Evolutionary conservation across 768 basidiomycete species (phyloP).

Genomic region (Tephrocybe rancida): DNA sequence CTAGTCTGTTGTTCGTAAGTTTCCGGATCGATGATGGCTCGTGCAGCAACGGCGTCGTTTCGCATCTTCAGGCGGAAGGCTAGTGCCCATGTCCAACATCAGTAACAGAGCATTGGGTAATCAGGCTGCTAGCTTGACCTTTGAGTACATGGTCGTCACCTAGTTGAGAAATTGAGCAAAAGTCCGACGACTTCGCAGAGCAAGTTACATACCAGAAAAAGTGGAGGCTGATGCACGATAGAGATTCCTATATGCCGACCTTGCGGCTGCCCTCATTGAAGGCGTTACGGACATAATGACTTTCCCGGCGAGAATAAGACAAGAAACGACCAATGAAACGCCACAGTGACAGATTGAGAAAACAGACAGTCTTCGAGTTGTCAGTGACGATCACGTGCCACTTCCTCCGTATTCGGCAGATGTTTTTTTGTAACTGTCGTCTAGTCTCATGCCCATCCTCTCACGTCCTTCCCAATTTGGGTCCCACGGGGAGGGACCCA

Average conservation of each 20-base stretch:
- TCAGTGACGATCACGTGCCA: no score
- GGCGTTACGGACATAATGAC: conserved; percentile 54
- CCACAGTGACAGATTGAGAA: no score
- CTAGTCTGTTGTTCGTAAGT: conserved; percentile 56
- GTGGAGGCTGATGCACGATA: conserved; percentile 68
- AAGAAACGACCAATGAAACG: neutral
- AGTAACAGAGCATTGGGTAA: neutral
- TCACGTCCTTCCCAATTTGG: no score
- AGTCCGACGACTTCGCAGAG: neutral
- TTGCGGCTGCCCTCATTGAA: conserved; percentile 61
- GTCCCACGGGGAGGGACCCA: no score
- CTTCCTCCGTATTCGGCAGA: no score
- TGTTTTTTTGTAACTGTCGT: no score
- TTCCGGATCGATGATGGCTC: conserved; percentile 43
- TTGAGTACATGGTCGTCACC: conserved; percentile 59
- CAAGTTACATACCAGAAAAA: conserved; percentile 53
- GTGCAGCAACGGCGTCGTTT: conserved; percentile 49
- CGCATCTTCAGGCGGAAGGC: conserved; percentile 79
- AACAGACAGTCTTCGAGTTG: neutral
- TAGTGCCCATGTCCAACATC: conserved; percentile 27
- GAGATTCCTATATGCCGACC: conserved; percentile 74
- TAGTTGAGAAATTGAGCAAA: conserved; percentile 23
- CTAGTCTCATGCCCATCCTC: no score
- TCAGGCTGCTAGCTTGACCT: conserved; percentile 38
- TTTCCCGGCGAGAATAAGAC: neutral